phyloP scores from a whole-genome alignment of 352 stramenopile genomes.

The Globisporangium cederbergense region DNA sequence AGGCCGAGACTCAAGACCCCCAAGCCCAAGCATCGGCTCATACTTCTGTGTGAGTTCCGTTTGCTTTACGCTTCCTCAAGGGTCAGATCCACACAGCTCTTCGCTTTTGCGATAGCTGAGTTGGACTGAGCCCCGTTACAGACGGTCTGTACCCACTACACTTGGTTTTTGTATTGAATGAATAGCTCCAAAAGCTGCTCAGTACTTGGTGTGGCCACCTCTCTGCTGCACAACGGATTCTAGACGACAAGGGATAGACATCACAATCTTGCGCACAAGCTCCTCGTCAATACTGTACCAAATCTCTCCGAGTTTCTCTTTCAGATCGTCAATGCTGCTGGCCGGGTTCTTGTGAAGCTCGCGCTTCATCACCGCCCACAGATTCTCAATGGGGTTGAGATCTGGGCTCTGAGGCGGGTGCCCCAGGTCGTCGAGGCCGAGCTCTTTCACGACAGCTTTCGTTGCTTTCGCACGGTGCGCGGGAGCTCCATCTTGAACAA shows the following conservation, averaged over 20 bases:
- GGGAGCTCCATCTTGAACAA: slow-evolving; percentile 4
- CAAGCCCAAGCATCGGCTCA: too few relatives aligned
- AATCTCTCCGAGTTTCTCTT: not conserved
- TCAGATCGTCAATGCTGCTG: not conserved
- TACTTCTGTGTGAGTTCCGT: too few relatives aligned
- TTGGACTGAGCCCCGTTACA: too few relatives aligned
- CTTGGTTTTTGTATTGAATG: too few relatives aligned
- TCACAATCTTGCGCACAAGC: slow-evolving; percentile 6
- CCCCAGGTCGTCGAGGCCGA: slow-evolving; percentile 3
- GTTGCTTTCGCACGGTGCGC: slow-evolving; percentile 6
- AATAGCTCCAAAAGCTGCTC: slow-evolving; percentile 3
- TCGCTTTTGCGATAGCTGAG: too few relatives aligned
- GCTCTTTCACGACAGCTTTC: slow-evolving; percentile 4
- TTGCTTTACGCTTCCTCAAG: too few relatives aligned
- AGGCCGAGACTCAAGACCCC: too few relatives aligned
- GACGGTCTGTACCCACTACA: too few relatives aligned
- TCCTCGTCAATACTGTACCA: slow-evolving; percentile 5
- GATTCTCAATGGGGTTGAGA: slow-evolving; percentile 7
- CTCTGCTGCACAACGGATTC: slow-evolving; percentile 7
- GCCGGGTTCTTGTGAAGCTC: slow-evolving; percentile 5
- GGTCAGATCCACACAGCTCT: too few relatives aligned
- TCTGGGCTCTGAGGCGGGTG: slow-evolving; percentile 7
- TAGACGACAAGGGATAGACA: slow-evolving; percentile 4
- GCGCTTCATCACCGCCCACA: slow-evolving; percentile 4
- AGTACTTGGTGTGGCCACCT: slow-evolving; percentile 7